Conservation (phyloP, 1,284 basidiomycete genomes). For the Cryptococcus wingfieldii region DNA sequence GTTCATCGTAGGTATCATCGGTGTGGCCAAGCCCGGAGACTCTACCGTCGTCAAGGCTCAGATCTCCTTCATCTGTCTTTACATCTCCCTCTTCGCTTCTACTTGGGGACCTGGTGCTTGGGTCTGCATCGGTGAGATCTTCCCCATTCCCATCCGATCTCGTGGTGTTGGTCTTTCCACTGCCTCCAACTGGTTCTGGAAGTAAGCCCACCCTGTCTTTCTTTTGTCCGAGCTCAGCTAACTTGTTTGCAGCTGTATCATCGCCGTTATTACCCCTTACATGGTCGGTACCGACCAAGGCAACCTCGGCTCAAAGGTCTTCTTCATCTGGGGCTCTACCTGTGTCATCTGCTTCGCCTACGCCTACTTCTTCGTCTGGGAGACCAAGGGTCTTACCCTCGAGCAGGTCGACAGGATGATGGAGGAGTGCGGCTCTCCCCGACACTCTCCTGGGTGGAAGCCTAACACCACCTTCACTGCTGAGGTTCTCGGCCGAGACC, state of each 20-base stretch:
- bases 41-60: conserved; percentile 38
- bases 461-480: conserved; percentile 21
- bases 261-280: conserved; percentile 72
- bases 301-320: conserved; percentile 72
- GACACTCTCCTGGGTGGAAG: conserved; percentile 28
- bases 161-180: conserved; percentile 80
- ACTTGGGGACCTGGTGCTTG: conserved; percentile 82
- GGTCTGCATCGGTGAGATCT: conserved; percentile 56
- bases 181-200: conserved; percentile 59
- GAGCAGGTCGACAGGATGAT: conserved; percentile 36
- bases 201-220: conserved; percentile 5
- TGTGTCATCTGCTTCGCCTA: conserved; percentile 67
- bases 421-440: conserved; percentile 29
- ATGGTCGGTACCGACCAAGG: conserved; percentile 55
- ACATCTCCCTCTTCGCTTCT: conserved; percentile 75
- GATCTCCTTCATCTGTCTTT: conserved; percentile 50
- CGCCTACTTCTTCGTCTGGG: conserved; percentile 66
- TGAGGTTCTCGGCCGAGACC: too few relatives aligned
- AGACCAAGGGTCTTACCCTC: conserved; percentile 11
- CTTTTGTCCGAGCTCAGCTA: neutral
- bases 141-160: conserved; percentile 77
- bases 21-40: conserved; percentile 49
- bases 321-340: conserved; percentile 83
- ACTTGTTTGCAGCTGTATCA: conserved; percentile 54
- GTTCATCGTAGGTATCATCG: conserved; percentile 62